phyloP scores from a whole-genome alignment of 345 rosid genomes.

The Gossypium rotundifolium region DNA sequence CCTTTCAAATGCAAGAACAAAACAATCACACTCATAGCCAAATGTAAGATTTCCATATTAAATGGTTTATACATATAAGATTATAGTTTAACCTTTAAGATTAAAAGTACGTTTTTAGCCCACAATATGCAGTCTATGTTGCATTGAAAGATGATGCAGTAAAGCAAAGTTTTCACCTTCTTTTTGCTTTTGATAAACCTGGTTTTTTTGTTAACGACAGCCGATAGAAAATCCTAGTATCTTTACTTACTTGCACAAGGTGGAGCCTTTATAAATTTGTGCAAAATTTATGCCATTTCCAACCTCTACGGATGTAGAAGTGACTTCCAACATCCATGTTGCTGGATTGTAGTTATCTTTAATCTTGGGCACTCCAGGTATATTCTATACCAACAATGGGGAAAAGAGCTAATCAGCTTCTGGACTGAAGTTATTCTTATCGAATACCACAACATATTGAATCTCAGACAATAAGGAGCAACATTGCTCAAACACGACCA shows the following conservation, averaged over 20 bases:
- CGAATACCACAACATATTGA: not conserved
- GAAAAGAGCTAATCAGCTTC: constrained; percentile 2
- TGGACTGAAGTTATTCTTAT: not conserved
- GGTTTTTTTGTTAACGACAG: not conserved
- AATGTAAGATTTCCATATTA: not conserved
- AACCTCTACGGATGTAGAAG: constrained; percentile 49
- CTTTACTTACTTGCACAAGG: constrained; percentile 39
- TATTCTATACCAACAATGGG: not conserved
- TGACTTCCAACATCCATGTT: constrained; percentile 73
- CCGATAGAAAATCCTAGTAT: not conserved
- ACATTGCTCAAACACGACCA: not conserved
- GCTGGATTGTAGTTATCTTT: constrained; percentile 68
- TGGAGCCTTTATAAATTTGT: constrained; percentile 36
- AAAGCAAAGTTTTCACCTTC: not conserved
- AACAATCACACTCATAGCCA: not conserved
- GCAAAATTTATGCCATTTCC: constrained; percentile 54
- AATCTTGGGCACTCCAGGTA: constrained; percentile 53
- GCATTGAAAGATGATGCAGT: too few relatives aligned
- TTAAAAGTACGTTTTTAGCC: not conserved
- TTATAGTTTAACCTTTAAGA: not conserved
- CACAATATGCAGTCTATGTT: too few relatives aligned
- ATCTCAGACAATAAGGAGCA: not conserved
- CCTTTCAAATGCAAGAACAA: not conserved
- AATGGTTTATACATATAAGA: not conserved
- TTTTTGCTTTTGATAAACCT: not conserved